Percentiles rank a stretch among this genome's conserved stretches.
Evolutionary conservation across 768 basidiomycete genomes (phyloP).

Genomic region (Sarcomyxa edulis): DNA sequence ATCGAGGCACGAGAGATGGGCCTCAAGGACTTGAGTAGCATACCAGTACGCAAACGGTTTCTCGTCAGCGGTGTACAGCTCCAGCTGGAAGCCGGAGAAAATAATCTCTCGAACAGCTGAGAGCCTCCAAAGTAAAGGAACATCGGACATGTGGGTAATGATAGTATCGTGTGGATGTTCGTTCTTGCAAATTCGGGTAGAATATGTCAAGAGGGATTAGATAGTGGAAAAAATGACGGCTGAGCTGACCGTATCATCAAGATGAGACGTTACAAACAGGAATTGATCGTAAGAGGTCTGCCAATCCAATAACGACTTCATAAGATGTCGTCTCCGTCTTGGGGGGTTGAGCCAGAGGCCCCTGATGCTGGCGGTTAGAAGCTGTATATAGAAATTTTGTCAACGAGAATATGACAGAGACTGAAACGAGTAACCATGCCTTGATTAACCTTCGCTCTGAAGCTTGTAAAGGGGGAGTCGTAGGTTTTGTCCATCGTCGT

Average conservation of each 20-base stretch:
- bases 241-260: conserved; percentile 24
- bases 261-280: conserved; percentile 21
- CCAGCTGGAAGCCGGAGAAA: conserved; percentile 72
- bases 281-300: conserved; percentile 54
- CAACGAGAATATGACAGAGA: conserved; percentile 5
- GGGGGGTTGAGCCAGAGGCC: conserved; percentile 67
- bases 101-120: conserved; percentile 61
- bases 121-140: conserved; percentile 54
- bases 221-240: conserved; percentile 3
- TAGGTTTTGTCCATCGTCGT: conserved; percentile 30
- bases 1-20: conserved; percentile 51
- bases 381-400: conserved; percentile 29
- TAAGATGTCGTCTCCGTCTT: conserved; percentile 57
- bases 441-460: conserved; percentile 37
- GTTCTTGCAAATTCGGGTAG: conserved; percentile 10
- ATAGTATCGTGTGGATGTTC: conserved; percentile 29
- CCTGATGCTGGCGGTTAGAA: conserved; percentile 52
- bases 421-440: conserved; percentile 24
- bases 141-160: conserved; percentile 36
- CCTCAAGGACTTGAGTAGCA: conserved; percentile 47
- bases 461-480: conserved; percentile 30
- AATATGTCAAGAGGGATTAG: conserved; percentile 1
- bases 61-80: conserved; percentile 66
- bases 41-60: conserved; percentile 78
- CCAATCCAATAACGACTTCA: conserved; percentile 63